Percentiles rank a stretch among this genome's conserved stretches.
Conservation (phyloP, 306 rosid species). For the Mimosa bimucronata region DNA sequence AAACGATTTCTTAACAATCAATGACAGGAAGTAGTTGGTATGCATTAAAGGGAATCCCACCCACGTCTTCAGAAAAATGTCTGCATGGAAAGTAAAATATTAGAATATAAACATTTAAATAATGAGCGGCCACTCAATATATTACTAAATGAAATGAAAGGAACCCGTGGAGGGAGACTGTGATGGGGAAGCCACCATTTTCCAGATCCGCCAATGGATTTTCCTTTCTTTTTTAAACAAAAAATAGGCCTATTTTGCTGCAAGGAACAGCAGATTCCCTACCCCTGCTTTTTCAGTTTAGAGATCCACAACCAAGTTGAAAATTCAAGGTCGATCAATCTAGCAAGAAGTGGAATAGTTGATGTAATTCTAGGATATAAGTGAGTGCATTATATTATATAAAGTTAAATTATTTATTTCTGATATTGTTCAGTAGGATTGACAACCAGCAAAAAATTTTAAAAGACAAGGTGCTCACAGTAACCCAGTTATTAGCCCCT, state of each 20-base stretch:
- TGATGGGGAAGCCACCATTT: not conserved
- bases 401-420: not conserved
- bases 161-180: slow-evolving; percentile 24
- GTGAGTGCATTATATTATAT: too few species aligned
- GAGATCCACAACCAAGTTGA: slow-evolving; percentile 6
- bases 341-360: not conserved
- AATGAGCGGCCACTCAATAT: slow-evolving; percentile 18
- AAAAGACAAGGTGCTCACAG: not conserved
- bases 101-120: not conserved
- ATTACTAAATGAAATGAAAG: slow-evolving; percentile 20
- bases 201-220: not conserved
- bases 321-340: slow-evolving; percentile 6
- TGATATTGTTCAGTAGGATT: not conserved
- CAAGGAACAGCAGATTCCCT: slow-evolving; percentile 23
- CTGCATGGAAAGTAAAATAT: not conserved
- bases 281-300: not conserved
- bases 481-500: not conserved
- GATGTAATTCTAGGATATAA: not conserved
- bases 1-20: not conserved
- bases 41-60: not conserved
- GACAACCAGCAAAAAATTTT: not conserved
- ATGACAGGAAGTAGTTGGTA: not conserved
- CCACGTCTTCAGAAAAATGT: not conserved
- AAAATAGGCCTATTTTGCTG: not conserved
- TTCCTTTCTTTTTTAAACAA: too few species aligned